Base-by-base conservation (phyloP, 1,284 basidiomycete genomes). In the Leccinum griseonigrum region DNA sequence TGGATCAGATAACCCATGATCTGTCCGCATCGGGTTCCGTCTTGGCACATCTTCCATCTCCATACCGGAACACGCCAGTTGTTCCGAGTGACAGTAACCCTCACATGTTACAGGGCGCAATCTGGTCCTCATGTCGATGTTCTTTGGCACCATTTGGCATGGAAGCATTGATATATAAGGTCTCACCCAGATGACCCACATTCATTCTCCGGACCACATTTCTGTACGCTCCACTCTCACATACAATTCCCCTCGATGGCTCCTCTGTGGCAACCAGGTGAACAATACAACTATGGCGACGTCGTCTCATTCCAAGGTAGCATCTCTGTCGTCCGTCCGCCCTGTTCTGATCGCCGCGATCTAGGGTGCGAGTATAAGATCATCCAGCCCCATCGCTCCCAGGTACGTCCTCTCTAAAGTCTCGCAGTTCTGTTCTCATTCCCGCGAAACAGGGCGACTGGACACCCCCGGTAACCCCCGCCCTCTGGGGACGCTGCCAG, bases 371-470 rank as follows among this genome's bases (percentile, higher is more conserved):
- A 74, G 57, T 92, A 90, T 78, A 86, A 83, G 73, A 86, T 86
- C 75, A 84, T 90, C 66, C 88, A 90, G 70, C 76, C 86, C 13
- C 90, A 92, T 74, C 76, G 73, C 54, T 89, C 88, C 29, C 86
- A 90, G 80, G 87, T 83, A 60, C 53, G 72, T 64, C 28, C 51
- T 29, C 14, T 51, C 16, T 34, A 10, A 43, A 5, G 16, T 40
- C 31, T 18, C 14, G 9, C 9, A 7, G 36, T 56, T 3, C 10
- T 16, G 1, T 36, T 22, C 58, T 59, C n/a, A 18, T 61, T 67
- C 13, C 69, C 40, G 31, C 13, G 29, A n/a, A 16, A 57, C 66
- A 90, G 85, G 60, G 77, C 36, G 87, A 88, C 65, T 91, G 89
- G 90, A 74, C 83, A 32, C 89, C 89, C 1, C 69, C 77, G 9